Percentiles rank a stretch among this genome's conserved stretches.
Evolutionary conservation across 176 grass and related monocot species (phyloP).

Genomic region (Eremochloa ophiuroides): DNA sequence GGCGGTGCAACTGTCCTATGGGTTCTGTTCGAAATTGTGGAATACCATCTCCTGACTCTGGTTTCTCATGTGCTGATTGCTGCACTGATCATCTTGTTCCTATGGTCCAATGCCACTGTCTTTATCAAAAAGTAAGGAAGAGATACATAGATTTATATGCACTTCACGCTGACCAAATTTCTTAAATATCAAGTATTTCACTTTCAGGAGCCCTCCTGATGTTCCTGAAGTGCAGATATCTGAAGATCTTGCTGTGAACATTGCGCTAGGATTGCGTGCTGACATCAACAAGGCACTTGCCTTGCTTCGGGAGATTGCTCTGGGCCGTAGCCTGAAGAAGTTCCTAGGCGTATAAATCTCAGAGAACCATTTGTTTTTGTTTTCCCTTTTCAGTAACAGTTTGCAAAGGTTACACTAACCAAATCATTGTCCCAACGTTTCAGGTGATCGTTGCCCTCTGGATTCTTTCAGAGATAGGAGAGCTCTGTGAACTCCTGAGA

Average conservation of each 20-base stretch:
- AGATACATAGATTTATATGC: not conserved
- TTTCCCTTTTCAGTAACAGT: not conserved
- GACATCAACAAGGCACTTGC: slow-evolving; percentile 56
- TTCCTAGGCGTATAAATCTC: slow-evolving; percentile 61
- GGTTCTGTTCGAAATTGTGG: slow-evolving; percentile 69
- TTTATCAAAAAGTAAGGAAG: slow-evolving; percentile 63
- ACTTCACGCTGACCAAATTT: not conserved
- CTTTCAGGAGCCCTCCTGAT: slow-evolving; percentile 44
- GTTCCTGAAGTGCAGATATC: slow-evolving; percentile 73
- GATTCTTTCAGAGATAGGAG: slow-evolving; percentile 72
- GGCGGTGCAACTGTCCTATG: slow-evolving; percentile 69
- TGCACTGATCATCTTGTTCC: slow-evolving; percentile 46
- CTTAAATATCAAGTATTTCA: slow-evolving; percentile 7
- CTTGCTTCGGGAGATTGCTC: slow-evolving; percentile 52
- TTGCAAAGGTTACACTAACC: not conserved
- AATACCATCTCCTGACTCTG: slow-evolving; percentile 67
- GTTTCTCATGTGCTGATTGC: slow-evolving; percentile 59
- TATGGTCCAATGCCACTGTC: slow-evolving; percentile 63
- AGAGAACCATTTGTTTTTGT: not conserved
- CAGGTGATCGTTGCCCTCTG: slow-evolving; percentile 69
- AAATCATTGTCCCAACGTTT: slow-evolving; percentile 7
- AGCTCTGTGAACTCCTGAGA: slow-evolving; percentile 59
- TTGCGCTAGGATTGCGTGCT: slow-evolving; percentile 36
- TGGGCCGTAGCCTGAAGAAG: slow-evolving; percentile 61
- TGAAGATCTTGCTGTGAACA: slow-evolving; percentile 59